Conservation (phyloP, 2,329 filamentous ascomycete genomes). For the Xylariomycetidae sp. region DNA sequence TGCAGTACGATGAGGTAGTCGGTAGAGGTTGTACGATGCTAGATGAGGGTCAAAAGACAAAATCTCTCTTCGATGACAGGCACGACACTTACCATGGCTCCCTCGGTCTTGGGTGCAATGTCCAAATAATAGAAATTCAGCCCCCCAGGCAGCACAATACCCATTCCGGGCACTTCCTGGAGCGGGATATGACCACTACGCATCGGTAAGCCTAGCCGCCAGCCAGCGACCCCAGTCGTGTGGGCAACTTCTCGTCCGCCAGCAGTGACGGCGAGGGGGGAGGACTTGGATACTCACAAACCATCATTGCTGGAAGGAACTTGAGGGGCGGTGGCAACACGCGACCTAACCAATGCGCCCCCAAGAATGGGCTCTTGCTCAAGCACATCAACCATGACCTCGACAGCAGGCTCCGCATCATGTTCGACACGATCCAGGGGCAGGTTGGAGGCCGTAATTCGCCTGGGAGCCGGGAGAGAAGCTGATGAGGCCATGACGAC, state of each 20-base stretch:
- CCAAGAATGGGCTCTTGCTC: conserved; percentile 15
- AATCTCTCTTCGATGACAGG: neutral
- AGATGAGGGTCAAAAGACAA: neutral
- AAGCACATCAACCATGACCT: conserved; percentile 21
- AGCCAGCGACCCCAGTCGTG: no score
- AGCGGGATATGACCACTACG: conserved; percentile 19
- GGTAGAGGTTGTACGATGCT: conserved; percentile 29
- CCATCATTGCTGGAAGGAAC: conserved; percentile 23
- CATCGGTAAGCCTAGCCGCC: neutral
- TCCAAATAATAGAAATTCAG: conserved; percentile 27
- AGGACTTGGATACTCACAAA: conserved; percentile 22
- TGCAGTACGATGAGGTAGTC: conserved; percentile 27
- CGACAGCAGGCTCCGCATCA: conserved; percentile 19
- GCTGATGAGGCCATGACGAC: conserved; percentile 6
- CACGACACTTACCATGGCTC: conserved; percentile 18
- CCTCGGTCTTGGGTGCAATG: conserved; percentile 23
- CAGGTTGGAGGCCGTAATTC: conserved; percentile 23
- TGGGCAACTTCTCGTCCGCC: conserved; percentile 1
- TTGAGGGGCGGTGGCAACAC: conserved; percentile 18
- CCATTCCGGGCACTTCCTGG: conserved; percentile 22
- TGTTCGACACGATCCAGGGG: conserved; percentile 10
- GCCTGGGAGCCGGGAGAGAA: conserved; percentile 16
- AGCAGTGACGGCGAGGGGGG: neutral
- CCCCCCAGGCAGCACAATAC: conserved; percentile 28
- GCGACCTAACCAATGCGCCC: conserved; percentile 13